Base-by-base conservation (phyloP, 2,329 filamentous ascomycete species). In the Rutstroemia sp. region DNA sequence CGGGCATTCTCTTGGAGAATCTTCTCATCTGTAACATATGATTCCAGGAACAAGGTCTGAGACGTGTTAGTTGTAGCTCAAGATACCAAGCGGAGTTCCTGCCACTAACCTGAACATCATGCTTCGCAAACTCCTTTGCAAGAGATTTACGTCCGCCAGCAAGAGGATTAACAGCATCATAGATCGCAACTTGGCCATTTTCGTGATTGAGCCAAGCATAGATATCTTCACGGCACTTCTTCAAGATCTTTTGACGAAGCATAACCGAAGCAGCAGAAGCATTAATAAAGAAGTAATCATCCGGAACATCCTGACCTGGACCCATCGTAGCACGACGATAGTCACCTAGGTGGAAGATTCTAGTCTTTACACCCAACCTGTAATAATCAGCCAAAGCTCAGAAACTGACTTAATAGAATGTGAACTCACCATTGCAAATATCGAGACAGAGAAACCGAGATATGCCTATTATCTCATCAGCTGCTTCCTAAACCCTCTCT, bases 251-350 rank as follows among this genome's bases (percentile, higher is more conserved):
- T 72, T 97, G 94, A 37, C 94, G 85, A 50, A 99, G 76, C 63
- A 97, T 83, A n/a, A 97, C 88, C 1, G 94, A 95, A 12, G 88
- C 83, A 4, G 92, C 89, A 25, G 91, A 94, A 27, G 95, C 92
- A 69, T 97, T 92, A 25, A 95, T 87, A 70, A 92, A 96, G 75
- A 99, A 99, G 72, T 99, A 99, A 70, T 99, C 94, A 61, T 96
- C 89, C 1, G 94, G 95, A 16, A 99, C 88, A 57, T 92, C 84
- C 56, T 87, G 86, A 14, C 86, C 89, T 44, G 85, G 83, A 17
- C 90, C 91, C 61, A 97, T 84, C 16, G 92, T 95, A 34, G 91
- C 92, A 69, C 94, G 84, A 63, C 94, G 87, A 71, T 99, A 99
- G 73, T 99, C 94, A 57, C 95, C 94, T 16, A 99, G 78, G 70